phyloP scores from a whole-genome alignment of 139 green algal species.

The Tetraselmis striata region DNA sequence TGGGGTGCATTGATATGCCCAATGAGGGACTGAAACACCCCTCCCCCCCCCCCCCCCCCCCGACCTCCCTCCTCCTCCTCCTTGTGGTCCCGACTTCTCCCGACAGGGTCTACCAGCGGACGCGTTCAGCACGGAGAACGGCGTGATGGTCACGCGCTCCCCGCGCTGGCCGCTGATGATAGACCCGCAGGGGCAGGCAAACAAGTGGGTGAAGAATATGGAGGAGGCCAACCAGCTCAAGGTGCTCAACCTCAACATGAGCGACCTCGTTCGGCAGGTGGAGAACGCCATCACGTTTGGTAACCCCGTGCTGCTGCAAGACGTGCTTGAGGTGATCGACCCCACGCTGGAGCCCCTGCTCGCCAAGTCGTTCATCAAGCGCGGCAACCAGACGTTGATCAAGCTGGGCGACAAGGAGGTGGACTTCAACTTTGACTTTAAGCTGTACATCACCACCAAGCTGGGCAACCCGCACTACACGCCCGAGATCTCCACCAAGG shows the following conservation, averaged over 20 bases:
- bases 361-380: constrained; percentile 69
- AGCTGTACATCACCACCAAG: constrained; percentile 86
- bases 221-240: constrained; percentile 53
- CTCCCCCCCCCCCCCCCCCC: no score
- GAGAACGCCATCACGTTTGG: constrained; percentile 78
- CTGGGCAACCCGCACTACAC: constrained; percentile 81
- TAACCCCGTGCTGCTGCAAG: constrained; percentile 67
- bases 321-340: constrained; percentile 72
- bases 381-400: constrained; percentile 63
- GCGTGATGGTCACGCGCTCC: constrained; percentile 64
- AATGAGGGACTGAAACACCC: no score
- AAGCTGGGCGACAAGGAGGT: constrained; percentile 83
- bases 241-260: constrained; percentile 63
- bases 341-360: constrained; percentile 72
- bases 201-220: constrained; percentile 79
- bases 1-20: no score
- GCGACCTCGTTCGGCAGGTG: constrained; percentile 65
- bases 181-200: constrained; percentile 72
- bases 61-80: background rate
- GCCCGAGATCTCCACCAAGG: constrained; percentile 77
- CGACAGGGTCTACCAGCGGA: constrained; percentile 60
- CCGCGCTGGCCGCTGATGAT: constrained; percentile 74
- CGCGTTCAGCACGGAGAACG: constrained; percentile 73
- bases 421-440: constrained; percentile 77
- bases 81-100: no score